Evolutionary conservation across 768 basidiomycete species (phyloP).

Genomic region (Leccinum sublutescens): DNA sequence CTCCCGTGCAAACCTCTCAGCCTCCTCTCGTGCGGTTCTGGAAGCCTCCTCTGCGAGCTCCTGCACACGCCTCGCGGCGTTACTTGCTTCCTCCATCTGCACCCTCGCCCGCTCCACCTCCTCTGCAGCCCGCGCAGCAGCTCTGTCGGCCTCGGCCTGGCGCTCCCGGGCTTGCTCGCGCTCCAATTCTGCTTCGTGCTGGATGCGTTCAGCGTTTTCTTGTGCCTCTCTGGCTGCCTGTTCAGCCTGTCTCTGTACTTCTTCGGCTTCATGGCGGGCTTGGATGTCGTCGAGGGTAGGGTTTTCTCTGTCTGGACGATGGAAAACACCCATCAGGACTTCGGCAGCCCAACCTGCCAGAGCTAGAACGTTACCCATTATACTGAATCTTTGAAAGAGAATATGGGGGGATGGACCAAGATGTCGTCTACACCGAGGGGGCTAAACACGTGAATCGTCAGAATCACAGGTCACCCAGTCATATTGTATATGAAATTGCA

Average conservation of each 20-base stretch:
- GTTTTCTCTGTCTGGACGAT: slow-evolving; percentile 9
- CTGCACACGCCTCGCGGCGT: background rate
- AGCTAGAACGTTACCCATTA: slow-evolving; percentile 6
- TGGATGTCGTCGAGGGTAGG: slow-evolving; percentile 11
- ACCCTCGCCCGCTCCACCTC: slow-evolving; percentile 3
- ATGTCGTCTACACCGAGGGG: background rate
- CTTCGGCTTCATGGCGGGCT: slow-evolving; percentile 4
- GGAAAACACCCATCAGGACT: background rate
- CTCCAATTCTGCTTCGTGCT: slow-evolving; percentile 2
- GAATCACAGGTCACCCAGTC: no score
- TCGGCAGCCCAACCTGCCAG: background rate
- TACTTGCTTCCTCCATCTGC: slow-evolving; percentile 9
- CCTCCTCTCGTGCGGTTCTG: slow-evolving; percentile 7
- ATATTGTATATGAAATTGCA: no score
- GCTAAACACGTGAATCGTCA: no score
- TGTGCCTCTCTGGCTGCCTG: slow-evolving; percentile 1
- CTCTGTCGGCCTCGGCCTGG: slow-evolving; percentile 9
- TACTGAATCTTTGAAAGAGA: background rate
- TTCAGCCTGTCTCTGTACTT: slow-evolving; percentile 4
- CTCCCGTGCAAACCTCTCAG: background rate
- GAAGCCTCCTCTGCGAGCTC: slow-evolving; percentile 6
- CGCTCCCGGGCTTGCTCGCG: slow-evolving; percentile 1
- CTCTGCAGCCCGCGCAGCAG: slow-evolving; percentile 9
- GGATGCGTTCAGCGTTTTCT: background rate
- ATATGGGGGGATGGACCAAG: background rate